Conservation (phyloP, 441 rosid genomes). For the Croton laevigatus region DNA sequence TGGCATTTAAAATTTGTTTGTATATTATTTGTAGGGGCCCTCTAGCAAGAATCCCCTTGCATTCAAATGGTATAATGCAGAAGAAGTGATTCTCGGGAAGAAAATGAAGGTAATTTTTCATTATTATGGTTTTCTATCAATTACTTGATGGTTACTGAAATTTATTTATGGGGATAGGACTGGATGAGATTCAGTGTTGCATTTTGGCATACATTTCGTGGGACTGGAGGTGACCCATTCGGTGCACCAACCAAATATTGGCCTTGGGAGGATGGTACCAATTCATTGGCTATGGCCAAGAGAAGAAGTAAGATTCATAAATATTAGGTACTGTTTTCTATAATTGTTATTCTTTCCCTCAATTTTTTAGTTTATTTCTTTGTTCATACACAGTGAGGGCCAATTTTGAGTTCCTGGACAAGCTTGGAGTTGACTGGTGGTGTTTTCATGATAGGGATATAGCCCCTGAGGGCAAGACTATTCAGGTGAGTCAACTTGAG, state of each 20-base stretch:
- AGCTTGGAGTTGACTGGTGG: conserved; percentile 93
- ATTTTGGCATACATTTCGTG: conserved; percentile 98
- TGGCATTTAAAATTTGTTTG: neutral
- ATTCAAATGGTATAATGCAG: conserved; percentile 87
- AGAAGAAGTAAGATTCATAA: conserved; percentile 72
- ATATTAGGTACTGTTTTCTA: neutral
- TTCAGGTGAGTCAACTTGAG: conserved; percentile 47
- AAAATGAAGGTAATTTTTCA: conserved; percentile 76
- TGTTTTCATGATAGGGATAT: conserved; percentile 98
- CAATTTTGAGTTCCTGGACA: conserved; percentile 86
- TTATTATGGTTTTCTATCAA: conserved; percentile 9
- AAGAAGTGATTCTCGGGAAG: conserved; percentile 89
- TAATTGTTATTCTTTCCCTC: neutral
- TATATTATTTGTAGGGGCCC: conserved; percentile 54
- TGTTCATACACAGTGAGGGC: conserved; percentile 72
- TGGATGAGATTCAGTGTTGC: conserved; percentile 99
- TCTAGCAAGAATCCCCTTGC: conserved; percentile 72
- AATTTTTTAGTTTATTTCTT: neutral
- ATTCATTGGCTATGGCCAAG: conserved; percentile 90
- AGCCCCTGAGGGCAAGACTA: conserved; percentile 79
- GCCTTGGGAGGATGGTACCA: conserved; percentile 99
- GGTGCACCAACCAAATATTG: conserved; percentile 84
- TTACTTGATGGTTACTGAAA: conserved; percentile 21
- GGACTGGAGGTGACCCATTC: conserved; percentile 85
- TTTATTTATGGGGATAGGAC: conserved; percentile 43